Percentiles rank a stretch among this genome's conserved stretches.
phyloP scores from a whole-genome alignment of 164 flowering plant genomes.

The Magnolia officinalis region DNA sequence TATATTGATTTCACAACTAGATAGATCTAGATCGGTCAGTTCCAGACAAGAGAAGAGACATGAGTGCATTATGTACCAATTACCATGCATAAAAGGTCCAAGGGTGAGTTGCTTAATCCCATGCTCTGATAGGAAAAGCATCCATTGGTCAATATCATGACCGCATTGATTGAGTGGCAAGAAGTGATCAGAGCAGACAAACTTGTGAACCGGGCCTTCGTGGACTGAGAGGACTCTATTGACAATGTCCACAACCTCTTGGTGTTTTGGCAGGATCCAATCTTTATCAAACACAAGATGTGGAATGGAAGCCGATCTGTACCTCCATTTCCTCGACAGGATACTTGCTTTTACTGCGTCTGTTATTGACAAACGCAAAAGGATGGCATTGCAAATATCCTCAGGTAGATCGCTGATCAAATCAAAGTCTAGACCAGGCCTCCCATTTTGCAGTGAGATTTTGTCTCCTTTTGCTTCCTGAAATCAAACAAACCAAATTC shows the following conservation, averaged over 20 bases:
- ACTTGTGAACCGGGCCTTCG: conserved; percentile 19
- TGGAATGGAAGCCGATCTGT: conserved; percentile 36
- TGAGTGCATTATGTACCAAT: conserved; percentile 5
- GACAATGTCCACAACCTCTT: conserved; percentile 30
- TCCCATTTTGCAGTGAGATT: no score
- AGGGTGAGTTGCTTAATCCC: conserved; percentile 41
- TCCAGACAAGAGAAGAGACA: conserved; percentile 39
- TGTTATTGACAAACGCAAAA: conserved; percentile 41
- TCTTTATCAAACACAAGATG: conserved; percentile 22
- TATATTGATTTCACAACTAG: conserved; percentile 25
- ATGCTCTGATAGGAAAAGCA: conserved; percentile 36
- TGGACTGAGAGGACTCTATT: background rate
- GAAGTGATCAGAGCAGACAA: conserved; percentile 39
- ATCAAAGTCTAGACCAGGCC: no score
- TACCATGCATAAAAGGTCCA: conserved; percentile 15
- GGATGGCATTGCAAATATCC: conserved; percentile 42
- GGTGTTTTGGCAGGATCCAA: no score
- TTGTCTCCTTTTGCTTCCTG: no score
- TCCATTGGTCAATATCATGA: conserved; percentile 51
- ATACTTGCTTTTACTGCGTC: conserved; percentile 57
- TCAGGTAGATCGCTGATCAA: conserved; percentile 38
- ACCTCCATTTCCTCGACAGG: conserved; percentile 48
- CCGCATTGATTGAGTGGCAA: conserved; percentile 15
- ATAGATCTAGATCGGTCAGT: background rate
- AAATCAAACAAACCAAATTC: no score